phyloP scores from a whole-genome alignment of 257 asterid species.

The Solanum arcanum region DNA sequence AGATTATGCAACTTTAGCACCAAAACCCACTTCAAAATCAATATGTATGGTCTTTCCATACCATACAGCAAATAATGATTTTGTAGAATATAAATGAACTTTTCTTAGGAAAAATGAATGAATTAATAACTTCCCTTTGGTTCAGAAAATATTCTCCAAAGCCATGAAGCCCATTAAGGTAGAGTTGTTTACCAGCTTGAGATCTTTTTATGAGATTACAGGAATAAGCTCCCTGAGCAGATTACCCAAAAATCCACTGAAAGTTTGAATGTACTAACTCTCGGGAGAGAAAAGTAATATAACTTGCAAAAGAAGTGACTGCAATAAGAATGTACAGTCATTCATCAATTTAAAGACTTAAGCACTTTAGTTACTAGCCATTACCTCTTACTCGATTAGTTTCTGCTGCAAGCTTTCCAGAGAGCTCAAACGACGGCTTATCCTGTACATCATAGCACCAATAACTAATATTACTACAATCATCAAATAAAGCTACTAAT shows the following conservation, averaged over 20 bases:
- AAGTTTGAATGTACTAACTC: neutral
- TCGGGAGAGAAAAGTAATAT: neutral
- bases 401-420: conserved; percentile 98
- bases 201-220: neutral
- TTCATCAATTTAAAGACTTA: neutral
- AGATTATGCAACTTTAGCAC: neutral
- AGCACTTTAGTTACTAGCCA: neutral
- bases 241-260: neutral
- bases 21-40: neutral
- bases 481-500: conserved; percentile 1
- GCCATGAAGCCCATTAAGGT: neutral
- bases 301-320: neutral
- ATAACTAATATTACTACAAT: neutral
- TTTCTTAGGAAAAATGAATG: neutral
- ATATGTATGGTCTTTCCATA: neutral
- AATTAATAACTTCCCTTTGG: neutral
- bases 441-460: conserved; percentile 42
- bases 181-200: neutral
- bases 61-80: neutral
- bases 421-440: conserved; percentile 95
- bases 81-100: neutral
- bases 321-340: neutral
- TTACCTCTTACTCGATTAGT: conserved; percentile 89
- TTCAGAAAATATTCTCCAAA: neutral
- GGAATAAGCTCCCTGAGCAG: neutral